Evolutionary conservation across 2,329 filamentous ascomycete species (phyloP).

Genomic region (Lasiodiplodia hormozganensis): DNA sequence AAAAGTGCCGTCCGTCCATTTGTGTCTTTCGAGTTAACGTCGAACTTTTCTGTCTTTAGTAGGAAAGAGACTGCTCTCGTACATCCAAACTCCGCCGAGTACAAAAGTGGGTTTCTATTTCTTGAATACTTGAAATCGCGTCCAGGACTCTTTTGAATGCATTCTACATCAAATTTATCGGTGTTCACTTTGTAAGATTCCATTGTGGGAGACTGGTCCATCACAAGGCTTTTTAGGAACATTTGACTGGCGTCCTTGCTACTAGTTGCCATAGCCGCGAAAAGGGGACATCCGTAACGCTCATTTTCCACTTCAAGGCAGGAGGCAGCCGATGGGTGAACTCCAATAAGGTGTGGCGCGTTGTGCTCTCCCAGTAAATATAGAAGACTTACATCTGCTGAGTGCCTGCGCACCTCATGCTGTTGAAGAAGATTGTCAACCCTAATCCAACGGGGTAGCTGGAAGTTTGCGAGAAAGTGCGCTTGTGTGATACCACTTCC

Average conservation of each 20-base stretch:
- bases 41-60: not conserved
- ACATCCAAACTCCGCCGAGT: not conserved
- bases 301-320: slow-evolving; percentile 38
- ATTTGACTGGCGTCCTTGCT: slow-evolving; percentile 37
- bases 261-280: slow-evolving; percentile 45
- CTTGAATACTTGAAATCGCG: not conserved
- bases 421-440: slow-evolving; percentile 45
- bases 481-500: slow-evolving; percentile 34
- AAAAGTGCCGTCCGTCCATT: not conserved
- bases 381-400: slow-evolving; percentile 30
- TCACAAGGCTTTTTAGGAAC: not conserved
- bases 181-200: not conserved
- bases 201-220: not conserved
- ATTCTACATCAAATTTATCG: not conserved
- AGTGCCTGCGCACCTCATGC: slow-evolving; percentile 34
- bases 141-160: not conserved
- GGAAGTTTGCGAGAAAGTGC: slow-evolving; percentile 37
- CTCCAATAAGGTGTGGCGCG: slow-evolving; percentile 40
- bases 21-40: not conserved
- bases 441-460: slow-evolving; percentile 39
- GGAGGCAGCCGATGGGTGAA: slow-evolving; percentile 31
- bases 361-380: slow-evolving; percentile 38
- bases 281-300: slow-evolving; percentile 44
- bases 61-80: not conserved
- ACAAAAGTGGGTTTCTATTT: not conserved